Evolutionary conservation across 495 filamentous ascomycete genomes (phyloP).

Genomic region (Aspergillus conjunctus): DNA sequence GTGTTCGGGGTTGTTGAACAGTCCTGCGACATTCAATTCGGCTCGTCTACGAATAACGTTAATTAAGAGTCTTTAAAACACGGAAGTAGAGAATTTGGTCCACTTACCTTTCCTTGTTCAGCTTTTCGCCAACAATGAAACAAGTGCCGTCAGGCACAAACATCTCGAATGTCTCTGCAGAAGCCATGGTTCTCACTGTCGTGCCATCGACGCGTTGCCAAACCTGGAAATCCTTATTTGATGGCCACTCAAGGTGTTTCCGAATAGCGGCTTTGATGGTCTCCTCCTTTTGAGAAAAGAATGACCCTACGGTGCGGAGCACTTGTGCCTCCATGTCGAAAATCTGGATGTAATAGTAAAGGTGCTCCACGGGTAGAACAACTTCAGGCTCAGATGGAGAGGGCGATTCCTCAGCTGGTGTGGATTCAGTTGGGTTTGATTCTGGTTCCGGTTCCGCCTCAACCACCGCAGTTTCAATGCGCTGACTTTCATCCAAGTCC

Average conservation of each 20-base stretch:
- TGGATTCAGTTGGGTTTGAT: background rate
- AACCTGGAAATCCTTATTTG: conserved; percentile 46
- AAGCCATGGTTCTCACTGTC: conserved; percentile 42
- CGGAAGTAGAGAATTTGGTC: background rate
- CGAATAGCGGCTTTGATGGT: conserved; percentile 50
- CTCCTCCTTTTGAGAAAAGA: conserved; percentile 46
- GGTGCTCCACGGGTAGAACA: conserved; percentile 37
- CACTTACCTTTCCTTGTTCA: conserved; percentile 44
- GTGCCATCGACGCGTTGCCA: conserved; percentile 49
- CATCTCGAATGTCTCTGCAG: conserved; percentile 43
- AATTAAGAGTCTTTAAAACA: conserved; percentile 1
- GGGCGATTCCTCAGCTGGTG: conserved; percentile 10
- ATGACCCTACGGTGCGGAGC: conserved; percentile 55
- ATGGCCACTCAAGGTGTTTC: conserved; percentile 41
- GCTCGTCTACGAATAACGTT: conserved; percentile 31
- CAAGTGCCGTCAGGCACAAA: conserved; percentile 45
- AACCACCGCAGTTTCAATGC: background rate
- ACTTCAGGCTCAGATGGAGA: conserved; percentile 23
- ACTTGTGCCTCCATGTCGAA: conserved; percentile 53
- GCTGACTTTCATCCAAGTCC: conserved; percentile 17
- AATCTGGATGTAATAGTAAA: conserved; percentile 54
- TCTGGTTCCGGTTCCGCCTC: background rate
- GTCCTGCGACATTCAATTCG: conserved; percentile 40
- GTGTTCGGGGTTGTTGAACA: conserved; percentile 48
- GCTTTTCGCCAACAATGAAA: conserved; percentile 48